Percentiles rank a stretch among this genome's conserved stretches.
phyloP scores from a whole-genome alignment of 1,284 basidiomycete species.

The Leccinum huronense region DNA sequence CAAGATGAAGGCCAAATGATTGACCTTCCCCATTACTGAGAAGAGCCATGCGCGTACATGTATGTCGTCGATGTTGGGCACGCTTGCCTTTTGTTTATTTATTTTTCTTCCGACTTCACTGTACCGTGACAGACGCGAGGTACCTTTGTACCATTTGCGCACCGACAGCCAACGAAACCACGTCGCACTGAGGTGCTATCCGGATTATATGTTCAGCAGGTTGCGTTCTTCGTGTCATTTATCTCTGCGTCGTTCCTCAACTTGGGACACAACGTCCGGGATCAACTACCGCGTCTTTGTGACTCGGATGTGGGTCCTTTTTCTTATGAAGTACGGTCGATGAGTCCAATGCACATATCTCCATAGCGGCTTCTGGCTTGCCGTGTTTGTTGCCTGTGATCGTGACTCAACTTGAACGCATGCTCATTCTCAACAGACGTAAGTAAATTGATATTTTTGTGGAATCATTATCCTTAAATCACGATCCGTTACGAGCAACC shows the following conservation, averaged over 20 bases:
- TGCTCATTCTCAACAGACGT: slow-evolving; percentile 82
- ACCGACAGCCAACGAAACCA: slow-evolving; percentile 77
- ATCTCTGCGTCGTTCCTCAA: slow-evolving; percentile 84
- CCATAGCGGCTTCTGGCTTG: slow-evolving; percentile 59
- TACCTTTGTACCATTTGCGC: slow-evolving; percentile 77
- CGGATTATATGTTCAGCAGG: slow-evolving; percentile 81
- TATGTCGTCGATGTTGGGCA: slow-evolving; percentile 34
- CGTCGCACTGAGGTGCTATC: slow-evolving; percentile 76
- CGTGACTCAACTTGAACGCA: slow-evolving; percentile 77
- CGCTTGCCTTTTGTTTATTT: background rate
- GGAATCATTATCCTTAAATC: background rate
- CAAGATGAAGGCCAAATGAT: slow-evolving; percentile 44
- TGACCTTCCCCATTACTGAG: slow-evolving; percentile 39
- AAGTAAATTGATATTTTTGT: slow-evolving; percentile 21
- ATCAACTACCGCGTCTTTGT: slow-evolving; percentile 83
- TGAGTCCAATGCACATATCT: slow-evolving; percentile 4
- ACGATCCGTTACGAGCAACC: slow-evolving; percentile 37
- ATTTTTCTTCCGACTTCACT: slow-evolving; percentile 1
- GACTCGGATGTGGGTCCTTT: slow-evolving; percentile 54
- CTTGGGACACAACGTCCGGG: slow-evolving; percentile 61
- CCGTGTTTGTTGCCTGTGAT: slow-evolving; percentile 78
- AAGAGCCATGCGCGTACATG: slow-evolving; percentile 45
- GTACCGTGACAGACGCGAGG: slow-evolving; percentile 70
- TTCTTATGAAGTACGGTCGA: background rate
- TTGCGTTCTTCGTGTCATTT: slow-evolving; percentile 75